These are phyloP conservation scores for Fusarium palustre DNA, from an alignment of 2,329 filamentous ascomycete genomes.

Conservation along the genomic window DNA sequence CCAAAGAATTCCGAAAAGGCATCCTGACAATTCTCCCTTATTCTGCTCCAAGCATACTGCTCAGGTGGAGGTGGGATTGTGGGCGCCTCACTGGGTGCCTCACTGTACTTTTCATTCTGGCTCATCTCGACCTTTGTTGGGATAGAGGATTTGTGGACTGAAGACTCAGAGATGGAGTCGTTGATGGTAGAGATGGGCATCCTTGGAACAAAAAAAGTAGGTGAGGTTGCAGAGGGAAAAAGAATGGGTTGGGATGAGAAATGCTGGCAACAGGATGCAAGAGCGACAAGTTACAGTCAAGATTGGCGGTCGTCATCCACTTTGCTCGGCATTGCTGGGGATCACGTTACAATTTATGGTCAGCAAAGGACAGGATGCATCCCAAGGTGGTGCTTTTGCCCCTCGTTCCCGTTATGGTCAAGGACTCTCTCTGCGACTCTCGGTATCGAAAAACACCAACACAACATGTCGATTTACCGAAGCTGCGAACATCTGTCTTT, in stretches of 20 bases:
- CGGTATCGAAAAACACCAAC: constrained; percentile 26
- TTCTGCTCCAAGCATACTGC: constrained; percentile 61
- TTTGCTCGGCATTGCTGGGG: constrained; percentile 30
- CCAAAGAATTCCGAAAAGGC: constrained; percentile 76
- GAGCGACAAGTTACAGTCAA: constrained; percentile 21
- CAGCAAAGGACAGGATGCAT: constrained; percentile 23
- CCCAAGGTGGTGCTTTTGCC: constrained; percentile 12
- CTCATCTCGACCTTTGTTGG: constrained; percentile 51
- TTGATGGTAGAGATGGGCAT: constrained; percentile 49
- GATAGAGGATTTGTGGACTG: constrained; percentile 49
- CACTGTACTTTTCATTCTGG: constrained; percentile 39
- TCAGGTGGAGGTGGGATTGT: constrained; percentile 39
- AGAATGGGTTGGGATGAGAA: background rate
- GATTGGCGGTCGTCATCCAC: constrained; percentile 28
- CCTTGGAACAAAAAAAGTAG: constrained; percentile 5
- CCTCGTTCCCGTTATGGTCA: constrained; percentile 28
- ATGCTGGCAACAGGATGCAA: constrained; percentile 19
- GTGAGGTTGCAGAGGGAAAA: background rate
- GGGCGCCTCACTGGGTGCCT: constrained; percentile 34
- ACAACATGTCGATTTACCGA: constrained; percentile 10
- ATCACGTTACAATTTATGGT: constrained; percentile 43
- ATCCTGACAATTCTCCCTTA: constrained; percentile 65
- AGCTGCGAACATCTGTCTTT: constrained; percentile 4
- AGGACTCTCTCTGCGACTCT: constrained; percentile 14
- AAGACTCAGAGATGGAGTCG: constrained; percentile 52